phyloP scores from a whole-genome alignment of 169 alveolate genomes.

The Eimeria nieschulzi region DNA sequence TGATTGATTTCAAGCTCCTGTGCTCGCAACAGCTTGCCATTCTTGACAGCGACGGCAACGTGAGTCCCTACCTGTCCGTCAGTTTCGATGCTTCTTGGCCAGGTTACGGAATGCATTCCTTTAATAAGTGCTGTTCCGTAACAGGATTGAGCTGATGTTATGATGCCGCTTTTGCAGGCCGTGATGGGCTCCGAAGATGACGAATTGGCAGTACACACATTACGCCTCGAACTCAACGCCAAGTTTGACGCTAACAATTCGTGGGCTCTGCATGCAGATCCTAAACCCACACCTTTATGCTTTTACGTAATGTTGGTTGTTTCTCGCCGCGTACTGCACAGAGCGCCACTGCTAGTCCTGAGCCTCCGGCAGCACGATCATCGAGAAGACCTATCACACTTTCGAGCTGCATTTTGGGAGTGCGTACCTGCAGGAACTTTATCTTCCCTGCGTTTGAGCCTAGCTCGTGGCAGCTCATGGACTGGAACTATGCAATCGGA shows the following conservation, averaged over 20 bases:
- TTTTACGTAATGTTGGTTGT: no score
- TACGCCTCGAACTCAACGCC: slow-evolving; percentile 14
- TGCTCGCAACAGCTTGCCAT: slow-evolving; percentile 21
- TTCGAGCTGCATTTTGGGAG: not conserved
- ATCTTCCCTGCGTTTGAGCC: slow-evolving; percentile 12
- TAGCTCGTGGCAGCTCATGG: not conserved
- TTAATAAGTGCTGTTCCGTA: not conserved
- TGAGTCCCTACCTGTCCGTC: not conserved
- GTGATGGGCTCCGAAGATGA: slow-evolving; percentile 6
- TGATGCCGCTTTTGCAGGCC: not conserved
- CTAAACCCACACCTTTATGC: not conserved
- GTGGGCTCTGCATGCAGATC: not conserved
- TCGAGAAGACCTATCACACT: no score
- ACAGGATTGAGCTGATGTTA: not conserved
- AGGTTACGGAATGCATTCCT: not conserved
- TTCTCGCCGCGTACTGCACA: no score
- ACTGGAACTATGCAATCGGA: slow-evolving; percentile 19
- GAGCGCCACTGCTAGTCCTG: no score
- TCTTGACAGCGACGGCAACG: not conserved
- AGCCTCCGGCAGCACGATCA: no score
- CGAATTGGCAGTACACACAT: slow-evolving; percentile 5
- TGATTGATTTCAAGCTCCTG: not conserved
- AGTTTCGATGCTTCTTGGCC: no score
- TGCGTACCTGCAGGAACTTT: not conserved
- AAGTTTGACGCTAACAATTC: slow-evolving; percentile 4